Conservation (phyloP, 2,329 filamentous ascomycete genomes). For the Epichloe aotearoae region DNA sequence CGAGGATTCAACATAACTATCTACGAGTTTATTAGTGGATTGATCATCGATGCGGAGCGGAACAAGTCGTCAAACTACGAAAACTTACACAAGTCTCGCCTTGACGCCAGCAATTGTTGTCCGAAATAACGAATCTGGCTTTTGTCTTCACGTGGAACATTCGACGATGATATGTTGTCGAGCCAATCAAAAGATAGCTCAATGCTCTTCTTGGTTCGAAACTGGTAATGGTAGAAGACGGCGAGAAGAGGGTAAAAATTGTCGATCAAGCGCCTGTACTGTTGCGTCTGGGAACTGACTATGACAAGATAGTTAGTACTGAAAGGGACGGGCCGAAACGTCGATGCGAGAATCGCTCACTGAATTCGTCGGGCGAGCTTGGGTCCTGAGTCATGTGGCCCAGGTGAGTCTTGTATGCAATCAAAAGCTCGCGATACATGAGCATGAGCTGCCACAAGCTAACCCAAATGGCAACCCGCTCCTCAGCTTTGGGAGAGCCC, state of each 20-base stretch:
- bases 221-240: constrained; percentile 28
- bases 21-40: constrained; percentile 10
- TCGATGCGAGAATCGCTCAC: neutral
- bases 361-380: constrained; percentile 11
- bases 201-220: constrained; percentile 26
- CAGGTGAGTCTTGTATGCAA: constrained; percentile 17
- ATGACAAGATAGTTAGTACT: neutral
- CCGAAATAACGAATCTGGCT: constrained; percentile 14
- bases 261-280: constrained; percentile 18
- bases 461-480: constrained; percentile 32
- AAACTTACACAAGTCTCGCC: constrained; percentile 23
- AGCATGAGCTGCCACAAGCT: constrained; percentile 37
- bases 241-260: constrained; percentile 25
- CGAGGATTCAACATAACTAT: constrained; percentile 20
- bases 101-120: constrained; percentile 20
- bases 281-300: constrained; percentile 9
- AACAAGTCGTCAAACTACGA: neutral
- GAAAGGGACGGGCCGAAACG: neutral
- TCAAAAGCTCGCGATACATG: constrained; percentile 31
- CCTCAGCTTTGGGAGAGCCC: constrained; percentile 23
- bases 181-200: constrained; percentile 26
- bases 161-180: constrained; percentile 16
- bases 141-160: constrained; percentile 14
- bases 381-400: constrained; percentile 10
- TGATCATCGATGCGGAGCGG: neutral